Conservation (phyloP, 2,329 filamentous ascomycete species). For the Monosporascus ibericus region DNA sequence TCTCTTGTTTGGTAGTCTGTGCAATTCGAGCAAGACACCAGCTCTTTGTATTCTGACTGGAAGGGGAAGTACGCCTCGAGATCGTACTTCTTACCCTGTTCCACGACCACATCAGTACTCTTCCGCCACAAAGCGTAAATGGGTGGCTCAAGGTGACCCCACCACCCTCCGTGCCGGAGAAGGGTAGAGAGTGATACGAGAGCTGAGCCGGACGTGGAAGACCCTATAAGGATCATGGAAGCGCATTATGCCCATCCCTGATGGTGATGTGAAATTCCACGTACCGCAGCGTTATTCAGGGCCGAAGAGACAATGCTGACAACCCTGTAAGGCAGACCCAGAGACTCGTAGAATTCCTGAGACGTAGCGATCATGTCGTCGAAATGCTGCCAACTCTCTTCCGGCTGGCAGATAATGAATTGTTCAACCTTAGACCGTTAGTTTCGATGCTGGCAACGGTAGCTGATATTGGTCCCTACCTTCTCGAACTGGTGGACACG, state of each 20-base stretch:
- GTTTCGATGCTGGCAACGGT: no score
- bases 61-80: constrained; percentile 95
- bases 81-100: constrained; percentile 73
- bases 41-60: constrained; percentile 96
- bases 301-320: constrained; percentile 95
- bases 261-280: no score
- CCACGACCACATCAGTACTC: no score
- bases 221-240: no score
- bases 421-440: constrained; percentile 22
- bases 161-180: no score
- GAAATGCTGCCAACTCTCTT: constrained; percentile 89
- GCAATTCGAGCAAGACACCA: constrained; percentile 97
- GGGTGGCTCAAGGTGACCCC: no score
- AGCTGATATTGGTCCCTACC: constrained; percentile 30
- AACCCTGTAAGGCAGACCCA: constrained; percentile 84
- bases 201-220: no score
- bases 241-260: no score
- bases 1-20: constrained; percentile 95
- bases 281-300: constrained; percentile 74
- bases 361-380: constrained; percentile 87
- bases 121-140: no score
- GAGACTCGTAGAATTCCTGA: constrained; percentile 90
- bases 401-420: constrained; percentile 61
- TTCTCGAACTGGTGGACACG: constrained; percentile 98
- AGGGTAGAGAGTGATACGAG: no score